These are phyloP conservation scores for Pyrenopolyporus hunteri DNA, from an alignment of 495 filamentous ascomycete species.

Conservation along the genomic window DNA sequence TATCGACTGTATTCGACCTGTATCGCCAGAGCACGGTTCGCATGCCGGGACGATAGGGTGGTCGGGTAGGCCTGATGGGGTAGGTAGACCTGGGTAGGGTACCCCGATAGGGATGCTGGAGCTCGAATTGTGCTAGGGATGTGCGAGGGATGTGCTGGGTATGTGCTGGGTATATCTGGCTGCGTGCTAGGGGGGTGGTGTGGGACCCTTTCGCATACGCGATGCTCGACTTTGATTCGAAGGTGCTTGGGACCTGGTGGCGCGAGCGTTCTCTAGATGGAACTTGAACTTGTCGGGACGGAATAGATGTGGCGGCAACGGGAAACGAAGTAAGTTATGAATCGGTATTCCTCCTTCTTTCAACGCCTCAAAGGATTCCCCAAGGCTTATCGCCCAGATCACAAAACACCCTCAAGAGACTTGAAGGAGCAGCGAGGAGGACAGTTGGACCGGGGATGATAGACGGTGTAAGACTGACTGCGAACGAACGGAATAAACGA, in stretches of 20 bases:
- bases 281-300: constrained; percentile 13
- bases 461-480: constrained; percentile 3
- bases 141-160: neutral
- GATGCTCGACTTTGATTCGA: constrained; percentile 27
- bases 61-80: constrained; percentile 32
- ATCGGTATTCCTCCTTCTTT: neutral
- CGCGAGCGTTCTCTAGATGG: constrained; percentile 24
- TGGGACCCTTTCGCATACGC: constrained; percentile 20
- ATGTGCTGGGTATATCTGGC: neutral
- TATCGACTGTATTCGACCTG: too few relatives aligned
- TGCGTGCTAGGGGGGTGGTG: constrained; percentile 14
- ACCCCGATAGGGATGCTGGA: constrained; percentile 35
- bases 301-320: constrained; percentile 11
- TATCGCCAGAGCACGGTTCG: constrained; percentile 34
- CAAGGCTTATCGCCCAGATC: too few relatives aligned
- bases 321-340: too few relatives aligned
- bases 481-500: constrained; percentile 5
- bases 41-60: constrained; percentile 36
- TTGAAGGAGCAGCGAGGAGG: neutral
- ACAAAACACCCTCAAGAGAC: too few relatives aligned
- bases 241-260: constrained; percentile 25
- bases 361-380: too few relatives aligned
- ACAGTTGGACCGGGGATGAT: too few relatives aligned
- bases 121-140: constrained; percentile 23
- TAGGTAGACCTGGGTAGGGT: constrained; percentile 33